These are phyloP conservation scores for Aeschynomene evenia DNA, from an alignment of 306 rosid genomes.

Conservation along the genomic window DNA sequence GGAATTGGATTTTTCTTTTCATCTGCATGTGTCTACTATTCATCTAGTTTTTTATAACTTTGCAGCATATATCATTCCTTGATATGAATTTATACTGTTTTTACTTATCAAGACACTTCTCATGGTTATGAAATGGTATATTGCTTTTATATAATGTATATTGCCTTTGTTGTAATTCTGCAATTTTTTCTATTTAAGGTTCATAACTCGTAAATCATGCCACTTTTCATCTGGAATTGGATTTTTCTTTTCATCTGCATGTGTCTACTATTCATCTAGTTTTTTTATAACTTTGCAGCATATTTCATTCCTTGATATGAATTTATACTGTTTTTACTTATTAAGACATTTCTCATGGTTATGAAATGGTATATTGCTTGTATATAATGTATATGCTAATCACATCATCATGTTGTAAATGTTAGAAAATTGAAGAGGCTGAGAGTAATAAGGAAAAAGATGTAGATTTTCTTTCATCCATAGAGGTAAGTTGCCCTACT, in stretches of 20 bases:
- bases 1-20: no score
- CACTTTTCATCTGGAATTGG: no score
- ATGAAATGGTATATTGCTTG: background rate
- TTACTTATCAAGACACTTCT: background rate
- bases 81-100: slow-evolving; percentile 16
- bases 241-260: no score
- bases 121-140: background rate
- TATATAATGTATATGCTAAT: slow-evolving; percentile 29
- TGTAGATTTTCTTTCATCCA: slow-evolving; percentile 88
- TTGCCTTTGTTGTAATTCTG: background rate
- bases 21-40: no score
- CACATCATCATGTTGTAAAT: slow-evolving; percentile 27
- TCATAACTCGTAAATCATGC: no score
- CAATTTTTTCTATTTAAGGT: no score
- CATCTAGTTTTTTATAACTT: no score
- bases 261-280: no score
- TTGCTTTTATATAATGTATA: slow-evolving; percentile 19
- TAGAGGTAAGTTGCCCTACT: slow-evolving; percentile 60
- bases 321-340: background rate
- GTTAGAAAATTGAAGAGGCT: slow-evolving; percentile 78
- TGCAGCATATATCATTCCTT: background rate
- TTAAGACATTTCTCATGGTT: slow-evolving; percentile 4
- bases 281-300: background rate
- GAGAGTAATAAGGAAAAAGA: slow-evolving; percentile 72
- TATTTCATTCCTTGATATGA: slow-evolving; percentile 8